Percentiles rank a stretch among this genome's conserved stretches.
phyloP scores from a whole-genome alignment of 2,329 filamentous ascomycete genomes.

The Fusarium udum region DNA sequence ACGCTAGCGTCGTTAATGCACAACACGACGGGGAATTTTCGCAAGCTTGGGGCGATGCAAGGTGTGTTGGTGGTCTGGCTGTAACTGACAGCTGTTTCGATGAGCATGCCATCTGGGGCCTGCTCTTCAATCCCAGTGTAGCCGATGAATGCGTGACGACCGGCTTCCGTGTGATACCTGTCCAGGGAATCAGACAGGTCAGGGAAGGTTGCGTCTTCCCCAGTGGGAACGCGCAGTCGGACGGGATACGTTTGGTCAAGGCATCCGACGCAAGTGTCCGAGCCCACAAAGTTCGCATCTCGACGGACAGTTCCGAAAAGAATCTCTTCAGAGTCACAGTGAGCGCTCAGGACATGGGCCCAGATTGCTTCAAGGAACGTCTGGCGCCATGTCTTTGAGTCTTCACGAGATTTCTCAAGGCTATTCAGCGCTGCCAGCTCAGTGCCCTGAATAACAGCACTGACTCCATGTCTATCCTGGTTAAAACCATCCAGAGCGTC shows the following conservation, averaged over 20 bases:
- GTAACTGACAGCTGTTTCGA: constrained; percentile 12
- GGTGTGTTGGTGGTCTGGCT: constrained; percentile 11
- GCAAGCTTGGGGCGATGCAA: not conserved
- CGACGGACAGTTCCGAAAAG: constrained; percentile 1
- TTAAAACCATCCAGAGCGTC: not conserved
- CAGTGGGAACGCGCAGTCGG: not conserved
- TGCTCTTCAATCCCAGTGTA: not conserved
- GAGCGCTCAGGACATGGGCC: not conserved
- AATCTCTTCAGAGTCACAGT: not conserved
- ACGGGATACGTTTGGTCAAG: constrained; percentile 6
- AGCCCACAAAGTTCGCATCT: constrained; percentile 2
- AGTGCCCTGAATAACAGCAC: not conserved
- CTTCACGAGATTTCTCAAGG: not conserved
- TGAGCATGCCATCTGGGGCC: not conserved
- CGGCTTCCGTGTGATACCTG: not conserved
- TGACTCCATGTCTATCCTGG: constrained; percentile 5
- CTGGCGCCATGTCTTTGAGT: not conserved
- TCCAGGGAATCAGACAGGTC: not conserved
- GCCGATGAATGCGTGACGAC: constrained; percentile 1
- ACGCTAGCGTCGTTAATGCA: constrained; percentile 1
- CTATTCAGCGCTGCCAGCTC: not conserved
- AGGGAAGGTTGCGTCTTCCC: not conserved
- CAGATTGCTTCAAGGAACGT: constrained; percentile 1
- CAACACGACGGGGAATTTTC: constrained; percentile 2
- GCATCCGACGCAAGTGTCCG: constrained; percentile 3